Percentiles rank a stretch among this genome's conserved stretches.
phyloP scores from a whole-genome alignment of 2,329 filamentous ascomycete species.

The Monosporascus sp. region DNA sequence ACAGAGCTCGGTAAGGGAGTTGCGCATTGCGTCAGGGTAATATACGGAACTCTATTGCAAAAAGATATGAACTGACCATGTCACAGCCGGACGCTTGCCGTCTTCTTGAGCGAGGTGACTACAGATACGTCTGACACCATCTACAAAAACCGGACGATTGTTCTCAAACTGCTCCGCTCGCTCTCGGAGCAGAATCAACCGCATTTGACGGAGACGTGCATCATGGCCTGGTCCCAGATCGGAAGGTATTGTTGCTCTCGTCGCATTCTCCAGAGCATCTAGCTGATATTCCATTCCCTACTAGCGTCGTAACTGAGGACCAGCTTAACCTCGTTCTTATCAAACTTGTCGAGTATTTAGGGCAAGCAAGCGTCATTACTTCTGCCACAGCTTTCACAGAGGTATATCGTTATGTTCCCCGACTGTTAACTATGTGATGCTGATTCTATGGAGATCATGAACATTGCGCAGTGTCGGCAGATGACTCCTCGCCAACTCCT shows the following conservation, averaged over 20 bases:
- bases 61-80: constrained; percentile 10
- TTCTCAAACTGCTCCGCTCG: constrained; percentile 64
- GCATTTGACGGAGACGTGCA: constrained; percentile 73
- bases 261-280: background rate
- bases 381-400: constrained; percentile 81
- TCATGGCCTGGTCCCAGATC: constrained; percentile 81
- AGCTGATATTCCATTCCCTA: constrained; percentile 3
- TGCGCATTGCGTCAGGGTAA: constrained; percentile 75
- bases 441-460: constrained; percentile 44
- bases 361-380: constrained; percentile 73
- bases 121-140: constrained; percentile 27
- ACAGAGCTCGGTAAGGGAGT: constrained; percentile 76
- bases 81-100: constrained; percentile 54
- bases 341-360: constrained; percentile 79
- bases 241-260: constrained; percentile 48
- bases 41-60: constrained; percentile 11
- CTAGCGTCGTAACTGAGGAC: constrained; percentile 65
- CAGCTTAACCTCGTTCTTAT: constrained; percentile 84
- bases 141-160: constrained; percentile 61
- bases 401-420: constrained; percentile 34
- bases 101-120: constrained; percentile 51
- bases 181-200: constrained; percentile 65
- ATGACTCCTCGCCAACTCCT: constrained; percentile 65
- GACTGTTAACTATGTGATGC: background rate
- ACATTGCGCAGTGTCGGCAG: constrained; percentile 61